These are phyloP conservation scores for Trichosporon sp. DNA, from an alignment of 1,284 basidiomycete species.

Conservation along the genomic window DNA sequence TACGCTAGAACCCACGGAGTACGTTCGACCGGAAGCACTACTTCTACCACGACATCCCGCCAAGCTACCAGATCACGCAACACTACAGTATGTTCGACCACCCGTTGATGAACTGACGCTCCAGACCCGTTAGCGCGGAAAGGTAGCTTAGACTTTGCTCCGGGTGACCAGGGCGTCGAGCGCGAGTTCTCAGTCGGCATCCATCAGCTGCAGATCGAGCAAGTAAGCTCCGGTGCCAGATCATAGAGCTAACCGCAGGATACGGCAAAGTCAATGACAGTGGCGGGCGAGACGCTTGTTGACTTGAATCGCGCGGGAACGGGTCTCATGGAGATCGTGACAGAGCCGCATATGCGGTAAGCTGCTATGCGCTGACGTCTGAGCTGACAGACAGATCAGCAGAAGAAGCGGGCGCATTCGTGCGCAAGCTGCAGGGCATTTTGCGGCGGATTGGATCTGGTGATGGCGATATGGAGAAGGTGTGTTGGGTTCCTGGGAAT, in stretches of 20 bases:
- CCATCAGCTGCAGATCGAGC: conserved; percentile 92
- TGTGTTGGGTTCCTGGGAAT: conserved; percentile 33
- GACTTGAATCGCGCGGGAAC: conserved; percentile 88
- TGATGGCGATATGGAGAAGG: conserved; percentile 97
- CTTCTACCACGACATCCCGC: conserved; percentile 90
- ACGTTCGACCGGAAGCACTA: conserved; percentile 97
- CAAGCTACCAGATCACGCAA: conserved; percentile 96
- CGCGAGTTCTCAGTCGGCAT: conserved; percentile 60
- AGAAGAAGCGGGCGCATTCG: conserved; percentile 86
- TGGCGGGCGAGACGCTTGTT: conserved; percentile 60
- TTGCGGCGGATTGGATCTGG: conserved; percentile 79
- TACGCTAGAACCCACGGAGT: conserved; percentile 57
- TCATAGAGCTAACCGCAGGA: conserved; percentile 57
- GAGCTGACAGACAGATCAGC: conserved; percentile 58
- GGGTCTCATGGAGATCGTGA: conserved; percentile 93
- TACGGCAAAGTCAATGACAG: conserved; percentile 82
- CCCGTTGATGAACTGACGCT: neutral
- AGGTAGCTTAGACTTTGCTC: conserved; percentile 57
- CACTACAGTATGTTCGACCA: conserved; percentile 62
- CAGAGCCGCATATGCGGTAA: conserved; percentile 82
- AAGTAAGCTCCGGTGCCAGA: conserved; percentile 54
- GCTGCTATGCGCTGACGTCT: conserved; percentile 15
- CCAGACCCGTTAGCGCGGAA: conserved; percentile 71
- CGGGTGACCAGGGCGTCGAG: conserved; percentile 43
- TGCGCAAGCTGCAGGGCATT: conserved; percentile 73